phyloP scores from a whole-genome alignment of 768 basidiomycete species.

The Phallus indusiatus region DNA sequence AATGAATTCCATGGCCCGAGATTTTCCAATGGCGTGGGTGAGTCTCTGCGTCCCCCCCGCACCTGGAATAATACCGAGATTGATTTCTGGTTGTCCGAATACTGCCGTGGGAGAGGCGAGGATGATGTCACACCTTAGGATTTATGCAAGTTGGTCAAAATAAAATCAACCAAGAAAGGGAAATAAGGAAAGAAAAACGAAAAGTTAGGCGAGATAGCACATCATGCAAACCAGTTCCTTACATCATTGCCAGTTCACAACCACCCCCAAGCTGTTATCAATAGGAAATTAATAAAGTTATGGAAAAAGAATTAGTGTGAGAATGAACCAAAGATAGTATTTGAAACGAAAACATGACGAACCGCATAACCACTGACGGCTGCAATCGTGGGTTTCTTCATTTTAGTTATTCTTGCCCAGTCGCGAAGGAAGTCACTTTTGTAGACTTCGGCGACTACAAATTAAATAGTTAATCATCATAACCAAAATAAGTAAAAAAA shows the following conservation, averaged over 20 bases:
- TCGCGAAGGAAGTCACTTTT: conserved; percentile 74
- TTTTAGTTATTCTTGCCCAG: conserved; percentile 64
- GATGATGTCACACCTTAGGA: conserved; percentile 66
- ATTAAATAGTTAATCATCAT: neutral
- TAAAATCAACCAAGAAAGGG: neutral
- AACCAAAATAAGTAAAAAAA: neutral
- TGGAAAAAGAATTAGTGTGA: neutral
- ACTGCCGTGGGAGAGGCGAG: conserved; percentile 82
- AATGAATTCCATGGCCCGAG: conserved; percentile 88
- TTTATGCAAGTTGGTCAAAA: neutral
- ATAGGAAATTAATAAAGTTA: neutral
- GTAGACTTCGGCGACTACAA: conserved; percentile 79
- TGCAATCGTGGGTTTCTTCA: conserved; percentile 91
- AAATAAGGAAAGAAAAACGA: too few species aligned
- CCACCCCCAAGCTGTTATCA: conserved; percentile 80
- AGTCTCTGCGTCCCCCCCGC: conserved; percentile 93
- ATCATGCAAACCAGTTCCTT: neutral
- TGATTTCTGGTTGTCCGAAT: conserved; percentile 96
- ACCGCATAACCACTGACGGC: conserved; percentile 94
- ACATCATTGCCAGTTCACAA: conserved; percentile 93
- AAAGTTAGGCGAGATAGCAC: neutral
- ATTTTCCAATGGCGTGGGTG: conserved; percentile 78
- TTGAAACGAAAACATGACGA: conserved; percentile 27
- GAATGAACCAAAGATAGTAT: neutral
- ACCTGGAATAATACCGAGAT: conserved; percentile 89